Percentiles rank a stretch among this genome's conserved stretches.
phyloP scores from a whole-genome alignment of 108 stramenopile genomes.

The Cyclotella atomus region DNA sequence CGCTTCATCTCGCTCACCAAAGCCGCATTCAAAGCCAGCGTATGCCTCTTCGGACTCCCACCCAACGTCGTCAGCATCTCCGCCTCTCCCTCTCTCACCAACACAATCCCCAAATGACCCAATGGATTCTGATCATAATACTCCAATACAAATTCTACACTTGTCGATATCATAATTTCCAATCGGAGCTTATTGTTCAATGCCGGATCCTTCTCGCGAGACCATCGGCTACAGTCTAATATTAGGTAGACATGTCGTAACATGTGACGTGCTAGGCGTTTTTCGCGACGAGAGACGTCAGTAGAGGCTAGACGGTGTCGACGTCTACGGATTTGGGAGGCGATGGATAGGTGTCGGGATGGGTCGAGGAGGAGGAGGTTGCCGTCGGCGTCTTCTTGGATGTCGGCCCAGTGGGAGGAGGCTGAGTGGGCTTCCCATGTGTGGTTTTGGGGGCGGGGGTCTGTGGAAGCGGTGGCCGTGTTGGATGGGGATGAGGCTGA shows the following conservation, averaged over 20 bases:
- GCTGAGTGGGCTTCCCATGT: constrained; percentile 71
- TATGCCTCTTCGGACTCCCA: constrained; percentile 67
- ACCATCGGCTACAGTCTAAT: constrained; percentile 76
- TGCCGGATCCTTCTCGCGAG: constrained; percentile 74
- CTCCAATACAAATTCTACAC: constrained; percentile 72
- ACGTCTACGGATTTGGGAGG: constrained; percentile 70
- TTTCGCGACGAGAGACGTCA: constrained; percentile 66
- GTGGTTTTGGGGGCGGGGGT: constrained; percentile 30
- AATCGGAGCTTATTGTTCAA: constrained; percentile 69
- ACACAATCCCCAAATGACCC: constrained; percentile 78
- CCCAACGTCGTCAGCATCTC: constrained; percentile 78
- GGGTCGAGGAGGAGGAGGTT: constrained; percentile 56
- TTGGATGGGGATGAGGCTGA: not conserved
- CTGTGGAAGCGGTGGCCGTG: not conserved
- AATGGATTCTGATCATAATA: constrained; percentile 90
- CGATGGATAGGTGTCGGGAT: constrained; percentile 49
- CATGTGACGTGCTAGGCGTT: constrained; percentile 85
- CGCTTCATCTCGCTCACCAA: constrained; percentile 50
- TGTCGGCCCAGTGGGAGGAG: constrained; percentile 72
- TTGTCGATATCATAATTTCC: constrained; percentile 57
- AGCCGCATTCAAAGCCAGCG: constrained; percentile 63
- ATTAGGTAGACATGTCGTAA: constrained; percentile 83
- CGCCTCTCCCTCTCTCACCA: constrained; percentile 78
- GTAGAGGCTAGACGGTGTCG: constrained; percentile 77
- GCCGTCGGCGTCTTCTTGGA: constrained; percentile 85